These are phyloP conservation scores for Crepidotus variabilis DNA, from an alignment of 768 basidiomycete genomes.

Conservation along the genomic window DNA sequence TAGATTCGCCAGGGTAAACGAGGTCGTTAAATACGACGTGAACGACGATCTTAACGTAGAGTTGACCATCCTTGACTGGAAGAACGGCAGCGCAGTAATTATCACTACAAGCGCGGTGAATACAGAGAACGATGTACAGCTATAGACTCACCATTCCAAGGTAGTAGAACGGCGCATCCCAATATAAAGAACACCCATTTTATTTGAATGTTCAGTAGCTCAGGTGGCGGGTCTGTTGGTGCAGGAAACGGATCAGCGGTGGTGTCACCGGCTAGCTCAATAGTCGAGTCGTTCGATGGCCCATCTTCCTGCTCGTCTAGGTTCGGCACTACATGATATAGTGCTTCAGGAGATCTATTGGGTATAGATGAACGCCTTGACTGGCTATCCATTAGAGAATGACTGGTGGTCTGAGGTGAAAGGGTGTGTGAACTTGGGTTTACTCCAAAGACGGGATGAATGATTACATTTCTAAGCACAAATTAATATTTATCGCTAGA, in stretches of 20 bases:
- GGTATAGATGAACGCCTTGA: conserved; percentile 22
- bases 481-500: too few relatives aligned
- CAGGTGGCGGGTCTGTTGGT: conserved; percentile 23
- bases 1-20: conserved; percentile 65
- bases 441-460: neutral
- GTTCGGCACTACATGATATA: conserved; percentile 44
- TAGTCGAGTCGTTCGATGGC: conserved; percentile 17
- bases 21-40: conserved; percentile 60
- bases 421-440: neutral
- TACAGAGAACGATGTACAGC: neutral
- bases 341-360: conserved; percentile 28
- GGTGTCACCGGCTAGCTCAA: conserved; percentile 27
- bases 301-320: conserved; percentile 5
- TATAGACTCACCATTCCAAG: conserved; percentile 78
- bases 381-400: neutral
- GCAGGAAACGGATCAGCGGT: conserved; percentile 14
- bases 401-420: neutral
- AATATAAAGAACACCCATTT: conserved; percentile 68
- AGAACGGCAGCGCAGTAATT: conserved; percentile 84
- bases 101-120: conserved; percentile 49
- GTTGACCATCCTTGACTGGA: conserved; percentile 62
- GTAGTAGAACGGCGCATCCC: conserved; percentile 75
- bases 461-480: neutral
- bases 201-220: conserved; percentile 39
- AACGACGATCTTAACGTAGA: conserved; percentile 59